These are phyloP conservation scores for Berkeleyomyces basicola DNA, from an alignment of 2,329 filamentous ascomycete species.

Conservation along the genomic window DNA sequence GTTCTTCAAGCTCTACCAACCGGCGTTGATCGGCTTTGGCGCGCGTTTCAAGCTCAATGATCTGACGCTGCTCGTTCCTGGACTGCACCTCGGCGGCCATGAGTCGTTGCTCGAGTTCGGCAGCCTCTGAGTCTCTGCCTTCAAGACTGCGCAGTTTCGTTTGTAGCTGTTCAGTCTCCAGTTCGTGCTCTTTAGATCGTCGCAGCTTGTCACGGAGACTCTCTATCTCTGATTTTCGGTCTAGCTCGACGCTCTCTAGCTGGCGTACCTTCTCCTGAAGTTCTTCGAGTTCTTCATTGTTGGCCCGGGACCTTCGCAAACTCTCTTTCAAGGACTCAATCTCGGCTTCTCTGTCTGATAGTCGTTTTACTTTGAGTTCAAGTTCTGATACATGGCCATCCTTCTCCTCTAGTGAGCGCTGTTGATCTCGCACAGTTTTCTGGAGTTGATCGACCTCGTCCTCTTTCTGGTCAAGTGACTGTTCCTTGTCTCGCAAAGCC, in stretches of 20 bases:
- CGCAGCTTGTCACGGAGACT: slow-evolving; percentile 6
- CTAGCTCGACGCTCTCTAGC: slow-evolving; percentile 3
- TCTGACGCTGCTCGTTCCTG: slow-evolving; percentile 35
- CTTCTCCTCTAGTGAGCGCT: neutral
- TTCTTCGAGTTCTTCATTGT: neutral
- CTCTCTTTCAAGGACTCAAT: slow-evolving; percentile 10
- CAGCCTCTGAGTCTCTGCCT: slow-evolving; percentile 7
- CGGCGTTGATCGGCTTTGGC: slow-evolving; percentile 38
- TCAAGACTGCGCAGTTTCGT: slow-evolving; percentile 5
- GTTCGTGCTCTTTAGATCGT: slow-evolving; percentile 6
- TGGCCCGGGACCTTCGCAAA: neutral
- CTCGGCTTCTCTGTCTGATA: slow-evolving; percentile 9
- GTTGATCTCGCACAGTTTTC: slow-evolving; percentile 14
- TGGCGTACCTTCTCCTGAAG: slow-evolving; percentile 9
- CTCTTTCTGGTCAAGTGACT: slow-evolving; percentile 6
- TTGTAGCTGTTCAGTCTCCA: slow-evolving; percentile 10
- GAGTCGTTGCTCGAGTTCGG: slow-evolving; percentile 27
- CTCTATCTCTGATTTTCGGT: slow-evolving; percentile 7
- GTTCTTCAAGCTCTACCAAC: slow-evolving; percentile 39
- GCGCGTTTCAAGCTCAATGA: slow-evolving; percentile 40
- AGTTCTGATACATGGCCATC: slow-evolving; percentile 4
- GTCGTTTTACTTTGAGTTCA: slow-evolving; percentile 4
- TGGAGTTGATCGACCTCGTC: slow-evolving; percentile 24
- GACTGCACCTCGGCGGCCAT: slow-evolving; percentile 39
- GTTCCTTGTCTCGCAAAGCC: slow-evolving; percentile 4